These are phyloP conservation scores for Yarrowia hollandica DNA, from an alignment of 805 yeast genomes.

Conservation along the genomic window DNA sequence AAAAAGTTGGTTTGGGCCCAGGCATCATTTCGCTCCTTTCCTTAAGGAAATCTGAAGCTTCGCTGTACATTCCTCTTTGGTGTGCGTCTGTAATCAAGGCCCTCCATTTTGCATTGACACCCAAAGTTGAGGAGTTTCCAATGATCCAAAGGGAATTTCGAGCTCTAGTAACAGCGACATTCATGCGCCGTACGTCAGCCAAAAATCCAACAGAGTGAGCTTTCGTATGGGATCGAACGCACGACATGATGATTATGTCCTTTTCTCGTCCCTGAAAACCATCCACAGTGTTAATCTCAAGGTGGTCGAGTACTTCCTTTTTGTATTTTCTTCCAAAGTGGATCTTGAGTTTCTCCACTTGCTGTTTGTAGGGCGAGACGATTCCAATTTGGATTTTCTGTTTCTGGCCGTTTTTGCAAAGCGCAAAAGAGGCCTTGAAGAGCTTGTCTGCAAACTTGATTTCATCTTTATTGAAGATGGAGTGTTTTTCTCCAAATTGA, in stretches of 20 bases:
- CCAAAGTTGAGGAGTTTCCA: too few species aligned
- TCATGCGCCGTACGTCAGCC: too few species aligned
- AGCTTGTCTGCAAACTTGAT: not conserved
- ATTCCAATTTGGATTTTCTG: not conserved
- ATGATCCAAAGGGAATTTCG: too few species aligned
- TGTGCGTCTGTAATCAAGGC: too few species aligned
- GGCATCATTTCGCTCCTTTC: too few species aligned
- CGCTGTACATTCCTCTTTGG: too few species aligned
- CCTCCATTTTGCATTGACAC: too few species aligned
- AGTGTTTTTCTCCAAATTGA: not conserved
- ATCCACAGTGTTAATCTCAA: not conserved
- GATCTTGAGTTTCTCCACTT: not conserved
- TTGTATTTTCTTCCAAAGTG: not conserved
- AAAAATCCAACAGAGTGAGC: not conserved
- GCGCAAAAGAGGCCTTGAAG: not conserved
- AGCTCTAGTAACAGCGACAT: too few species aligned
- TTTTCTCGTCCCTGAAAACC: slow-evolving; percentile 3
- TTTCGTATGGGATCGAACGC: not conserved
- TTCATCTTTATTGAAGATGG: not conserved
- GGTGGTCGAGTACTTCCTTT: too few species aligned
- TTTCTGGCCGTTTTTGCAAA: not conserved
- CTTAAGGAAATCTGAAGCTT: too few species aligned
- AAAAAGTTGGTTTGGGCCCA: too few species aligned
- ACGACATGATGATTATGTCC: slow-evolving; percentile 8
- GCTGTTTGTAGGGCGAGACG: not conserved